phyloP scores from a whole-genome alignment of 1,139 yeast species.

The Sugiyamaella pinicola region DNA sequence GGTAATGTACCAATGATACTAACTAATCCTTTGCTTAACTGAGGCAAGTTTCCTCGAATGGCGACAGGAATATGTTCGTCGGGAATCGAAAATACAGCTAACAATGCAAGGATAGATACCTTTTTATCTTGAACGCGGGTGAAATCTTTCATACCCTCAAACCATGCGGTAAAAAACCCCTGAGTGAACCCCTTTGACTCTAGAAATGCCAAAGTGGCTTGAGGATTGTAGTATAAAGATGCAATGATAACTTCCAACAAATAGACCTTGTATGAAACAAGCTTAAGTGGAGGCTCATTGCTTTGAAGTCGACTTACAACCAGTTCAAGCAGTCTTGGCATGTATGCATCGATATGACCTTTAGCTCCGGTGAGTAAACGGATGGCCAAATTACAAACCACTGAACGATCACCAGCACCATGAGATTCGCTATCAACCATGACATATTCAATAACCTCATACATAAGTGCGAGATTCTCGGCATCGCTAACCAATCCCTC shows the following conservation, averaged over 20 bases:
- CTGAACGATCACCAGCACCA: constrained; percentile 54
- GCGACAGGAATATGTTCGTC: constrained; percentile 44
- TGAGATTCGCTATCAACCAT: constrained; percentile 46
- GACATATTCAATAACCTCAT: constrained; percentile 43
- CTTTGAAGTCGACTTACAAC: constrained; percentile 35
- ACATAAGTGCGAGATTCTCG: constrained; percentile 35
- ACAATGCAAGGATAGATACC: constrained; percentile 66
- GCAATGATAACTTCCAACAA: constrained; percentile 69
- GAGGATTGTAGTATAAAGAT: constrained; percentile 64
- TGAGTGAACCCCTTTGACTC: constrained; percentile 51
- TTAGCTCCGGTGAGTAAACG: constrained; percentile 53
- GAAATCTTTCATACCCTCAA: constrained; percentile 56
- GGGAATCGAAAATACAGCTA: constrained; percentile 51
- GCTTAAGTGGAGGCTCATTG: constrained; percentile 38
- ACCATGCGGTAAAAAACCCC: constrained; percentile 69
- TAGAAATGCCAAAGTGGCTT: constrained; percentile 56
- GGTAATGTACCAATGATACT: constrained; percentile 64
- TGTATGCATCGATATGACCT: constrained; percentile 45
- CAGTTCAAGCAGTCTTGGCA: constrained; percentile 47
- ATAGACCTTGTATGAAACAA: constrained; percentile 54
- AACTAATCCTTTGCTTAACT: constrained; percentile 54
- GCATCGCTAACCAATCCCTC: constrained; percentile 48
- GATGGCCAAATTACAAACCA: constrained; percentile 58
- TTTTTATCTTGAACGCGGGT: constrained; percentile 84
- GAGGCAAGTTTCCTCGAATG: constrained; percentile 40